Conservation (phyloP, 1,284 basidiomycete genomes). For the Puccinia hordei region DNA sequence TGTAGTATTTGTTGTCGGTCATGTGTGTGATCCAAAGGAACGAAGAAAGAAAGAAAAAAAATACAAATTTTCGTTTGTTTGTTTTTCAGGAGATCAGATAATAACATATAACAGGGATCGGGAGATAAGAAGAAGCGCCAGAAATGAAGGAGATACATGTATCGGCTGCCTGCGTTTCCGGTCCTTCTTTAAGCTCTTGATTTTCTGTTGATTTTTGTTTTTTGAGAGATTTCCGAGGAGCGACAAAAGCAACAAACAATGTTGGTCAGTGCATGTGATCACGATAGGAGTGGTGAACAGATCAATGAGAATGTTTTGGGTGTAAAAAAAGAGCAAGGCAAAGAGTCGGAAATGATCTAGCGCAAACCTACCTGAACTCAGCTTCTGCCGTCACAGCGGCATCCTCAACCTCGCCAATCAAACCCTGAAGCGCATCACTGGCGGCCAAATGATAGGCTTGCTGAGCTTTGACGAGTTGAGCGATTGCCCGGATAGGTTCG, state of each 20-base stretch:
- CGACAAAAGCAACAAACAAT: background rate
- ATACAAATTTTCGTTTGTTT: background rate
- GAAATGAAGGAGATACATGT: background rate
- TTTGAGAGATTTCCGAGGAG: background rate
- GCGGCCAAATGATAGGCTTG: constrained; percentile 29
- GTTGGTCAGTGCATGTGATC: background rate
- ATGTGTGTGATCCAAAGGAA: too few relatives aligned
- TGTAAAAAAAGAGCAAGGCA: background rate
- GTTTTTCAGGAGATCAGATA: background rate
- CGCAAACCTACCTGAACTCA: constrained; percentile 21
- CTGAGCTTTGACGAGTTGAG: constrained; percentile 82
- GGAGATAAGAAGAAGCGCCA: background rate
- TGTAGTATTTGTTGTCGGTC: too few relatives aligned
- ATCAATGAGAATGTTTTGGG: background rate
- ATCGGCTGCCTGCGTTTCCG: background rate
- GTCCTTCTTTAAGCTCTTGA: background rate
- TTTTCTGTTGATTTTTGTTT: constrained; percentile 15
- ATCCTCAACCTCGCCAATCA: constrained; percentile 39
- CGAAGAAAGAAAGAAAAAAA: too few relatives aligned
- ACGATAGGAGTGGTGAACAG: background rate
- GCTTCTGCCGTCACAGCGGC: constrained; percentile 31
- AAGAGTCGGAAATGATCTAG: background rate
- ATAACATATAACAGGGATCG: background rate
- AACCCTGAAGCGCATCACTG: constrained; percentile 14
- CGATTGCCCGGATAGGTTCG: constrained; percentile 90